Conservation (phyloP, 2,329 filamentous ascomycete species). For the Phialophora tarda region DNA sequence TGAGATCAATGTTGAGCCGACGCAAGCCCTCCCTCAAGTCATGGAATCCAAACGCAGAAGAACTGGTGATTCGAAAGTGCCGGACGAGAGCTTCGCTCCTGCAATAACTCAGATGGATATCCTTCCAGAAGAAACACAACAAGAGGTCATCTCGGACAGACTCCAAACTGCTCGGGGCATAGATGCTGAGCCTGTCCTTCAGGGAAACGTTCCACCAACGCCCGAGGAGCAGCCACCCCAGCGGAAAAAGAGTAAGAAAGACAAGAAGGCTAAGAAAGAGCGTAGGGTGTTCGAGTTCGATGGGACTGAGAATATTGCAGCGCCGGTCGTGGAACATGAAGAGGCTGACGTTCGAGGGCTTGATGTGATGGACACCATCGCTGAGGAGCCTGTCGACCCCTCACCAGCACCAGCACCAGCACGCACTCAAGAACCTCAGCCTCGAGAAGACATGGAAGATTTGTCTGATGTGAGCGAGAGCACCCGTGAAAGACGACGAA, state of each 20-base stretch:
- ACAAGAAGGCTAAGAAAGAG: slow-evolving; percentile 28
- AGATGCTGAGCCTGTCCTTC: background rate
- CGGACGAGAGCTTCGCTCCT: background rate
- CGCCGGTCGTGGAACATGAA: slow-evolving; percentile 2
- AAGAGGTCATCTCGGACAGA: background rate
- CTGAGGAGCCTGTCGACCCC: background rate
- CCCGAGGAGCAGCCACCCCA: background rate
- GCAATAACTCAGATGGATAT: background rate
- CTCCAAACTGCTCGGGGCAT: background rate
- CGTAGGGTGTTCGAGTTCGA: slow-evolving; percentile 26
- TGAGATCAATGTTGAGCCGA: background rate
- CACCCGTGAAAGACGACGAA: slow-evolving; percentile 38
- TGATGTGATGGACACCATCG: slow-evolving; percentile 8
- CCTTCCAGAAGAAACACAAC: background rate
- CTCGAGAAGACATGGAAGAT: slow-evolving; percentile 18
- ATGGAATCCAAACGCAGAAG: no score
- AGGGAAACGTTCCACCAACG: background rate
- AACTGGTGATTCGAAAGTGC: background rate
- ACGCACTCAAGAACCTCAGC: background rate
- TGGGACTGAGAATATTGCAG: slow-evolving; percentile 16
- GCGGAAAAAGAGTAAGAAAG: slow-evolving; percentile 35
- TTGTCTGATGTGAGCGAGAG: slow-evolving; percentile 38
- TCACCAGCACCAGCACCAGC: background rate
- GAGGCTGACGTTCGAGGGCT: slow-evolving; percentile 3
- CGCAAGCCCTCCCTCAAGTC: background rate